These are phyloP conservation scores for Komagataella ulmi DNA, from an alignment of 805 yeast species.

Conservation along the genomic window DNA sequence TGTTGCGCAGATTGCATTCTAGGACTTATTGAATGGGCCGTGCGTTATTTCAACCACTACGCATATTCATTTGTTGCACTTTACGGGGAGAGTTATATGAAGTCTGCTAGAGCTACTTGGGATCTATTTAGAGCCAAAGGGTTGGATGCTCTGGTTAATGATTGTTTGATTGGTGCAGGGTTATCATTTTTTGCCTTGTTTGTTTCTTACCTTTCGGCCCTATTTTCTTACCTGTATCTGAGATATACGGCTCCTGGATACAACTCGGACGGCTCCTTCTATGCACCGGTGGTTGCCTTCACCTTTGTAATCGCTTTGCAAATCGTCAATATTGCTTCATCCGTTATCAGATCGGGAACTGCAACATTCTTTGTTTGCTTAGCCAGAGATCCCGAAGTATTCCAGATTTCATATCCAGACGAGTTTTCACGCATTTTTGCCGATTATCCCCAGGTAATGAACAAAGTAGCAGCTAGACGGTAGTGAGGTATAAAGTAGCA, in stretches of 20 bases:
- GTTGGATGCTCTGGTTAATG: constrained; percentile 73
- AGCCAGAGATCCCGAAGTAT: constrained; percentile 72
- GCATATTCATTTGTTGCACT: constrained; percentile 81
- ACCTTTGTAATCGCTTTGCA: constrained; percentile 62
- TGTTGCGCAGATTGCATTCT: constrained; percentile 10
- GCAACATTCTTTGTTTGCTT: constrained; percentile 71
- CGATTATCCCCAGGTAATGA: constrained; percentile 2
- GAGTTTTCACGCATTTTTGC: constrained; percentile 1
- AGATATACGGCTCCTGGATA: constrained; percentile 56
- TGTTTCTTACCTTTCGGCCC: constrained; percentile 37
- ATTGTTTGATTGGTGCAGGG: constrained; percentile 69
- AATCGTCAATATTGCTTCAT: constrained; percentile 53
- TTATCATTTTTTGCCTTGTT: constrained; percentile 64
- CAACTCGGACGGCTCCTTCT: constrained; percentile 43
- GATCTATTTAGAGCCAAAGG: constrained; percentile 68
- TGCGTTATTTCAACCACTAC: constrained; percentile 78
- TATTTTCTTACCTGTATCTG: constrained; percentile 56
- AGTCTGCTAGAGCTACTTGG: constrained; percentile 75
- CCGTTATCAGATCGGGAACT: constrained; percentile 62
- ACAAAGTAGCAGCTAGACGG: not conserved
- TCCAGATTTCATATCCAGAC: constrained; percentile 57
- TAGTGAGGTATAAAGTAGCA: not conserved
- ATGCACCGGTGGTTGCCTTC: constrained; percentile 67
- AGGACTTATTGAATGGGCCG: constrained; percentile 63
- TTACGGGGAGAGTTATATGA: constrained; percentile 68